These are phyloP conservation scores for Castanospermum australe DNA, from an alignment of 306 rosid genomes.

Conservation along the genomic window DNA sequence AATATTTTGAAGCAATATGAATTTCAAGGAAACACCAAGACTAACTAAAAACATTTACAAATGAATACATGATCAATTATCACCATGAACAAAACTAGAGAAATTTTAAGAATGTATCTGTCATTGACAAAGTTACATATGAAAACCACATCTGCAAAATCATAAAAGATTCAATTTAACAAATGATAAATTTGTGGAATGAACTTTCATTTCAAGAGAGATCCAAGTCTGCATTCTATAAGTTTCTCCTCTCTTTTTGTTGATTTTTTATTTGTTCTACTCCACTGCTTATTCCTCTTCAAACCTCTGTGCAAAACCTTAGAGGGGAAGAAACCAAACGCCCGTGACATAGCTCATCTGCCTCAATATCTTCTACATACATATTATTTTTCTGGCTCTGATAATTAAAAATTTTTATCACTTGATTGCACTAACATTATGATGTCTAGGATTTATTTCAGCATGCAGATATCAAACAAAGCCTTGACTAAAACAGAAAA, in stretches of 20 bases:
- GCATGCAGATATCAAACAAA: slow-evolving; percentile 23
- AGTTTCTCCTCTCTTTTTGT: neutral
- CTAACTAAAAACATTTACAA: neutral
- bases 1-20: neutral
- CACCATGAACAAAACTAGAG: slow-evolving; percentile 6
- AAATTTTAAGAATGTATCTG: neutral
- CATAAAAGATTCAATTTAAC: neutral
- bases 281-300: slow-evolving; percentile 4
- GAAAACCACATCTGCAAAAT: neutral
- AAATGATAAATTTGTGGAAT: slow-evolving; percentile 10
- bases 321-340: neutral
- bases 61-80: slow-evolving; percentile 1
- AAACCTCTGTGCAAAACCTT: neutral
- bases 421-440: neutral
- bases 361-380: slow-evolving; percentile 9
- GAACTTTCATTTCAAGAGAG: slow-evolving; percentile 8
- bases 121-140: neutral
- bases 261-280: neutral
- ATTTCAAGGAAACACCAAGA: neutral
- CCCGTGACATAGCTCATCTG: neutral
- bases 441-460: neutral
- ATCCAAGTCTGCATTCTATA: neutral
- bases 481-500: slow-evolving; percentile 1
- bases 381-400: neutral
- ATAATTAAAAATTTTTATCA: neutral